Conservation (phyloP, 176 grass and related monocot species). For the Areca catechu region DNA sequence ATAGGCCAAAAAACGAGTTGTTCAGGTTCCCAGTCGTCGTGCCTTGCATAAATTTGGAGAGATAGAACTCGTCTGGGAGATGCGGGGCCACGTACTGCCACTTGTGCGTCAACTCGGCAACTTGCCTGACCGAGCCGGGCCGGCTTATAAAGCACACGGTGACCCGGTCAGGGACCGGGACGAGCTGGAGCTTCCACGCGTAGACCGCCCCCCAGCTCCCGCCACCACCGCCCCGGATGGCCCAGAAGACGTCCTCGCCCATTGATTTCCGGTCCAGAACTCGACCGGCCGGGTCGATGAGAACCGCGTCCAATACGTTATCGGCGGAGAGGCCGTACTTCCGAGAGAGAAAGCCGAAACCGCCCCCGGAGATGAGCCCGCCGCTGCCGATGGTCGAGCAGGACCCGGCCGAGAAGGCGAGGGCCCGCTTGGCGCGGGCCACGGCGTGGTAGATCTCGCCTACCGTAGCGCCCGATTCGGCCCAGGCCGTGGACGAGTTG, state of each 20-base stretch:
- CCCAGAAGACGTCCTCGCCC: constrained; percentile 69
- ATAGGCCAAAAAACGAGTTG: constrained; percentile 30
- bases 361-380: constrained; percentile 64
- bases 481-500: constrained; percentile 31
- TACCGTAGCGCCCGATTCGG: constrained; percentile 52
- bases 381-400: constrained; percentile 65
- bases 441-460: constrained; percentile 61
- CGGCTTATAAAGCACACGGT: constrained; percentile 18
- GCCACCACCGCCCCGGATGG: constrained; percentile 52
- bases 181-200: constrained; percentile 66
- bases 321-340: constrained; percentile 58
- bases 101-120: constrained; percentile 35
- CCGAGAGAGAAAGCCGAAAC: constrained; percentile 69
- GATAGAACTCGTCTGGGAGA: constrained; percentile 52
- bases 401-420: constrained; percentile 57
- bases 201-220: constrained; percentile 73
- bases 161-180: constrained; percentile 28
- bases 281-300: constrained; percentile 25
- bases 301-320: constrained; percentile 53
- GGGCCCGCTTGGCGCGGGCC: constrained; percentile 6
- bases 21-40: constrained; percentile 22
- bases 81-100: constrained; percentile 43
- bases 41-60: constrained; percentile 13
- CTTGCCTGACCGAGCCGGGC: not conserved
- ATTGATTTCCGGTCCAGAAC: constrained; percentile 20